phyloP scores from a whole-genome alignment of 2,329 filamentous ascomycete species.

The Leptodontidium sp. region DNA sequence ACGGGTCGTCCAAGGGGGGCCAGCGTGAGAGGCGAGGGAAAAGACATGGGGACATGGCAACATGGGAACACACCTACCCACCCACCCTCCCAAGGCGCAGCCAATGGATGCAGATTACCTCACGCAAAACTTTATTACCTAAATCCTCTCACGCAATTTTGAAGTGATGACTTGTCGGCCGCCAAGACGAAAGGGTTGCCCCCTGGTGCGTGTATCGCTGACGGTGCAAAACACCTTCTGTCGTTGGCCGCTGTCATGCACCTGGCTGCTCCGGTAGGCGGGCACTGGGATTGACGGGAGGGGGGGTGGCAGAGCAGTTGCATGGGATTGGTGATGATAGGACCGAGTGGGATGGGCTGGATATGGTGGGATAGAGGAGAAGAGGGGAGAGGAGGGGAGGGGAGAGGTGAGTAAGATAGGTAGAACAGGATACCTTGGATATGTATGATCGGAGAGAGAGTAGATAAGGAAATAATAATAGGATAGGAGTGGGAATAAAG shows the following conservation, averaged over 20 bases:
- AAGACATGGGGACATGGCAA: too few relatives aligned
- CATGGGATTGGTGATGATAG: neutral
- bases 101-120: constrained; percentile 26
- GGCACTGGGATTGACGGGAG: neutral
- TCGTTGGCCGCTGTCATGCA: constrained; percentile 13
- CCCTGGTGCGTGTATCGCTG: constrained; percentile 26
- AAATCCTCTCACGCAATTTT: constrained; percentile 34
- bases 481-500: too few relatives aligned
- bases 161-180: constrained; percentile 33
- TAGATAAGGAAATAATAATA: too few relatives aligned
- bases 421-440: neutral
- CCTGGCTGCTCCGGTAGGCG: neutral
- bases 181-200: constrained; percentile 11
- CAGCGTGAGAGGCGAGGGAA: too few relatives aligned
- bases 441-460: too few relatives aligned
- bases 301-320: neutral
- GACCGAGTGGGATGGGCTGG: neutral
- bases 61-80: neutral
- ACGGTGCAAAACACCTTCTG: constrained; percentile 19
- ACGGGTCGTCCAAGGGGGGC: too few relatives aligned
- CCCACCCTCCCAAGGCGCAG: neutral
- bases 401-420: neutral
- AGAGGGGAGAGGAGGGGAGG: neutral
- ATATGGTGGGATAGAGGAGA: neutral
- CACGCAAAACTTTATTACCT: constrained; percentile 36